phyloP scores from a whole-genome alignment of 148 eudicot genomes.

The Dysphania ambrosioides region DNA sequence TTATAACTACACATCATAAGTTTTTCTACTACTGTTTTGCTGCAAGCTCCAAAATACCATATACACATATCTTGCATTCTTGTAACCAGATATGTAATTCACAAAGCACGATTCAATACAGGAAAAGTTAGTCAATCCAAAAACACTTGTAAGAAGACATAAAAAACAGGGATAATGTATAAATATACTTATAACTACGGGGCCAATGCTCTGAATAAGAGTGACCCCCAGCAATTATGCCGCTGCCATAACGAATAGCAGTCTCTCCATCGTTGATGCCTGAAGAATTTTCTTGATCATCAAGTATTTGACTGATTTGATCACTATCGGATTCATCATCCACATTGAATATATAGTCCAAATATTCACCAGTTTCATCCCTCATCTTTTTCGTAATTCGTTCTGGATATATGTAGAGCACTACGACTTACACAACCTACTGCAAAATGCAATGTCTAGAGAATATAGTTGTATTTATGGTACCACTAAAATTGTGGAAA shows the following conservation, averaged over 20 bases:
- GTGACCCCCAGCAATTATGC: conserved; percentile 14
- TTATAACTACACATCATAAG: neutral
- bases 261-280: conserved; percentile 14
- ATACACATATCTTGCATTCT: no score
- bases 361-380: no score
- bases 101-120: neutral
- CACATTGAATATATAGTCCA: conserved; percentile 10
- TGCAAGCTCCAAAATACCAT: no score
- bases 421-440: neutral
- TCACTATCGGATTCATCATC: conserved; percentile 27
- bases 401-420: neutral
- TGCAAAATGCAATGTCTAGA: conserved; percentile 4
- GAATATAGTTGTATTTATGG: neutral
- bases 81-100: no score
- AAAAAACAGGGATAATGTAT: neutral
- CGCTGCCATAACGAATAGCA: neutral
- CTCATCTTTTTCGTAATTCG: neutral
- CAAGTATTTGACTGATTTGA: neutral
- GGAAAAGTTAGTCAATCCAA: no score
- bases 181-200: conserved; percentile 48
- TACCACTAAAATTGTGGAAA: neutral
- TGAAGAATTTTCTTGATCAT: conserved; percentile 2
- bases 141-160: neutral
- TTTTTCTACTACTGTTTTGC: no score
- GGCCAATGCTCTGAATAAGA: conserved; percentile 55